phyloP scores from a whole-genome alignment of 768 basidiomycete species.

The Boletus rufocinnamomeus region DNA sequence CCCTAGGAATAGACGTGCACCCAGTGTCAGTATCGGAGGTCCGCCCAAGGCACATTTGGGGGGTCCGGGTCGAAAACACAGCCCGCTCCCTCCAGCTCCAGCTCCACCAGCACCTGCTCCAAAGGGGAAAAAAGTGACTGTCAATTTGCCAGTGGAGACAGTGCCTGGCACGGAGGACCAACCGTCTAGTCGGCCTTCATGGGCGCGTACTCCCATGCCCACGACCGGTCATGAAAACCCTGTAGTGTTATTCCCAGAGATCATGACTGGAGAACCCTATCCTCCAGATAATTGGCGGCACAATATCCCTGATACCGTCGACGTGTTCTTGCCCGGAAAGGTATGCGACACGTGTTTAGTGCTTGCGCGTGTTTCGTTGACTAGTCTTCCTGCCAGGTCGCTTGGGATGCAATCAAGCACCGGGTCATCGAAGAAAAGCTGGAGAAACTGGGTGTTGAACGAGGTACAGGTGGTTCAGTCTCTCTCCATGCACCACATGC shows the following conservation, averaged over 20 bases:
- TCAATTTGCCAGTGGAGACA: constrained; percentile 77
- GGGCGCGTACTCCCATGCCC: constrained; percentile 62
- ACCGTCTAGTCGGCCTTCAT: constrained; percentile 46
- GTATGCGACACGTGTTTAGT: constrained; percentile 39
- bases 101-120: constrained; percentile 32
- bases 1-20: constrained; percentile 64
- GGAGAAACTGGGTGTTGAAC: constrained; percentile 77
- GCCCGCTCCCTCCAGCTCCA: constrained; percentile 52
- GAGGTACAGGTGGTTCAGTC: constrained; percentile 50
- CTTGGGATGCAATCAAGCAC: constrained; percentile 75
- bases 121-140: constrained; percentile 66
- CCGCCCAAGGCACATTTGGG: constrained; percentile 88
- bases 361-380: constrained; percentile 9
- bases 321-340: constrained; percentile 84
- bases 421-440: constrained; percentile 79
- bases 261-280: constrained; percentile 52
- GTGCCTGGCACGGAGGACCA: constrained; percentile 38
- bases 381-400: constrained; percentile 43
- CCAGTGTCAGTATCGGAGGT: constrained; percentile 72
- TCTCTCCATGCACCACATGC: constrained; percentile 75
- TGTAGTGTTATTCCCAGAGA: constrained; percentile 33
- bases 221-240: constrained; percentile 37
- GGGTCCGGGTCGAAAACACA: constrained; percentile 75
- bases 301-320: constrained; percentile 64
- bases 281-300: constrained; percentile 66